Base-by-base conservation (phyloP, 2,329 filamentous ascomycete species). In the Exophiala spinifera region DNA sequence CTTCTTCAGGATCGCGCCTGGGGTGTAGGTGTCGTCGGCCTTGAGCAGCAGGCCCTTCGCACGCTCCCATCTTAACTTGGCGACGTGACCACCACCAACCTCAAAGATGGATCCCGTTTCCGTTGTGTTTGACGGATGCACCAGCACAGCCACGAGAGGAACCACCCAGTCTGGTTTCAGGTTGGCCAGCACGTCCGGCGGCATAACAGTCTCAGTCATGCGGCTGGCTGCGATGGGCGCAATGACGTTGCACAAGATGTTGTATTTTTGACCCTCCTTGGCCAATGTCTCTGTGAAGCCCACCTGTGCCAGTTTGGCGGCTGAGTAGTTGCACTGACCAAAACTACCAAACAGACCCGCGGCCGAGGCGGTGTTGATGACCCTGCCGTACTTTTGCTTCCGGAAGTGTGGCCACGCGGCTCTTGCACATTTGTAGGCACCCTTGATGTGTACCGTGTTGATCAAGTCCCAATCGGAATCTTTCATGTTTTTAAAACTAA, bases 401-500 rank as follows among this genome's bases (percentile, higher is more conserved):
- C 92, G 84, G 82, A 99, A 97, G 75, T 97, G 81, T 56, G 92
- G 91, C 92, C 94, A 99, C 49, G 94, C 94, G 60, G 94, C 94
- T 72, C 85, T 86, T 58, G 94, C 82, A 72, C 89, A 95, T 83
- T 96, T 97, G 82, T 95, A 99, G 67, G 91, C 87, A 65, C 94
- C 94, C 69, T 85, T 88, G 66, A 96, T 85, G 74, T 99, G 92
- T 54, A 97, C 92, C 71, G 85, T 87, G 74, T 92, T 89, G 70
- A 96, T 88, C 64, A 96, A 77, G 70, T 99, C 92, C 94, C 94
- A 99, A 73, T 99, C 94, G 69, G 87, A 76, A 72, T 99, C 94
- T 73, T 87, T 94, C 83, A 97, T 95, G 77, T 97, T 97, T 83
- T 96, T 96, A 79, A 99, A 97, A 81, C 89, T 92, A 69, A 97